phyloP scores from a whole-genome alignment of 2,329 filamentous ascomycete genomes.

The Aspergillus eucalypticola region DNA sequence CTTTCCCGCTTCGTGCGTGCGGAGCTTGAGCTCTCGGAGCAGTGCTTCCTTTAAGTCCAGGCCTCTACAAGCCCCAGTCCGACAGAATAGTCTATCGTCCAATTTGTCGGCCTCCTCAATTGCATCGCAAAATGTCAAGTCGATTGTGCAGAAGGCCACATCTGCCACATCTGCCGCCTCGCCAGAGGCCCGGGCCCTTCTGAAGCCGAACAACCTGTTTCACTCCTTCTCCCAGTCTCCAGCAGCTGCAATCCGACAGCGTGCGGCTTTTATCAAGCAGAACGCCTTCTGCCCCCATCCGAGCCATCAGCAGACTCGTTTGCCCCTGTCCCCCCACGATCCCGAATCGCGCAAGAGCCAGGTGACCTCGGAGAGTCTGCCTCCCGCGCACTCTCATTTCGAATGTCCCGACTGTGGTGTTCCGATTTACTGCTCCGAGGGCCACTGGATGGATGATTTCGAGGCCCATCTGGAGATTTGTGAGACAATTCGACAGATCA shows the following conservation, averaged over 20 bases:
- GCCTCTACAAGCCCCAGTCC: slow-evolving; percentile 21
- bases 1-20: slow-evolving; percentile 26
- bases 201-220: slow-evolving; percentile 81
- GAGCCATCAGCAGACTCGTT: slow-evolving; percentile 73
- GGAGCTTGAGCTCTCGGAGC: slow-evolving; percentile 31
- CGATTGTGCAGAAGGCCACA: slow-evolving; percentile 28
- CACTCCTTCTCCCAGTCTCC: slow-evolving; percentile 89
- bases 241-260: slow-evolving; percentile 79
- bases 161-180: slow-evolving; percentile 27
- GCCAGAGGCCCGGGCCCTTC: slow-evolving; percentile 42
- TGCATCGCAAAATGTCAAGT: slow-evolving; percentile 17
- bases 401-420: slow-evolving; percentile 97
- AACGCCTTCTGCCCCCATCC: slow-evolving; percentile 94
- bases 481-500: slow-evolving; percentile 86
- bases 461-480: slow-evolving; percentile 90
- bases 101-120: slow-evolving; percentile 1
- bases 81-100: slow-evolving; percentile 14
- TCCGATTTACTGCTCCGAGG: slow-evolving; percentile 88
- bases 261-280: slow-evolving; percentile 87
- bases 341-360: slow-evolving; percentile 60
- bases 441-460: slow-evolving; percentile 95
- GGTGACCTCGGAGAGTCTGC: slow-evolving; percentile 44
- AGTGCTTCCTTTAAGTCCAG: slow-evolving; percentile 24
- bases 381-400: slow-evolving; percentile 82
- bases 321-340: slow-evolving; percentile 65